Percentiles rank a stretch among this genome's conserved stretches.
phyloP scores from a whole-genome alignment of 2,329 filamentous ascomycete species.

The Aspergillus aculeatus region DNA sequence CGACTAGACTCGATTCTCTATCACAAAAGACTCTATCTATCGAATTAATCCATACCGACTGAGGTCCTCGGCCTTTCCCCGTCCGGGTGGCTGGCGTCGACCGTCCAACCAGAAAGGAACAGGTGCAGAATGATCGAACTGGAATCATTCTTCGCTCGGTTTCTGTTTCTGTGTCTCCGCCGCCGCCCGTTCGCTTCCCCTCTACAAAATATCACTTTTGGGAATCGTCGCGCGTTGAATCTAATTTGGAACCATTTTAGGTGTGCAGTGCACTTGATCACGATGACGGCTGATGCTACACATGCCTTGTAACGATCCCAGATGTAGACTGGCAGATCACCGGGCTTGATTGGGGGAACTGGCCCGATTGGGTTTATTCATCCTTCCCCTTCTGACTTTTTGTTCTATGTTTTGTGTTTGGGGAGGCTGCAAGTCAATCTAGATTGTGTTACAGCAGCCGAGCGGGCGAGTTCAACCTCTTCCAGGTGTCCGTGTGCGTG shows the following conservation, averaged over 20 bases:
- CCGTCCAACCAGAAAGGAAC: constrained; percentile 2
- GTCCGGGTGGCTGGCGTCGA: not conserved
- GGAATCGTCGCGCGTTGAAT: not conserved
- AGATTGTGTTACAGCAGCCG: not conserved
- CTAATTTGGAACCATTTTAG: too few species aligned
- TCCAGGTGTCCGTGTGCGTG: too few species aligned
- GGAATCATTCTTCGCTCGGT: not conserved
- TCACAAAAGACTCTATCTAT: not conserved
- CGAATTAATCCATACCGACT: not conserved
- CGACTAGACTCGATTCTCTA: constrained; percentile 5
- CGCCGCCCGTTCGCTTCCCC: too few species aligned
- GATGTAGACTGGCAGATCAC: not conserved
- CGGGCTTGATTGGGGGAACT: not conserved
- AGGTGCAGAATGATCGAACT: not conserved
- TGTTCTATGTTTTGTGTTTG: not conserved
- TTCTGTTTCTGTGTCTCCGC: too few species aligned
- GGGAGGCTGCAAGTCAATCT: not conserved
- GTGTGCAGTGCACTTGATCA: not conserved
- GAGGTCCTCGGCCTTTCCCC: not conserved
- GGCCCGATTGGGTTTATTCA: not conserved
- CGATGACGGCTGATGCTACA: not conserved
- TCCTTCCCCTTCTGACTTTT: not conserved
- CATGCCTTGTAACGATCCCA: not conserved
- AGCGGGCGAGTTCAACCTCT: not conserved
- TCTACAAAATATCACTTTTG: not conserved